Evolutionary conservation across 176 grass and related monocot genomes (phyloP).

Genomic region (Phoenix dactylifera): DNA sequence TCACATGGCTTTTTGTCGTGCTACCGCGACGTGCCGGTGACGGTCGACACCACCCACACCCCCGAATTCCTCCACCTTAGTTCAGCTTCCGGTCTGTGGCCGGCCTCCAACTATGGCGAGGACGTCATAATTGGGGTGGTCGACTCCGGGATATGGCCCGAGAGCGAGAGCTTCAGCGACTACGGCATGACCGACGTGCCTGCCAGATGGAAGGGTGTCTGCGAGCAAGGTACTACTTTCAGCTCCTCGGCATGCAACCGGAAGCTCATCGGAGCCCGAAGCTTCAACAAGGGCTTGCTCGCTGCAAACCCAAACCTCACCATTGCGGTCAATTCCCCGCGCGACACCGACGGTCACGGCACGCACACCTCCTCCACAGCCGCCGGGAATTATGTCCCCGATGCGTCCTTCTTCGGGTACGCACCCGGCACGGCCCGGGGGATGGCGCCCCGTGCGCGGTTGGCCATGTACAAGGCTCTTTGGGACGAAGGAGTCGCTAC

Average conservation of each 20-base stretch:
- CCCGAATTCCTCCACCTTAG: constrained; percentile 33
- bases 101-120: constrained; percentile 29
- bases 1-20: constrained; percentile 25
- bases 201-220: constrained; percentile 29
- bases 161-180: constrained; percentile 46
- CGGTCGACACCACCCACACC: constrained; percentile 41
- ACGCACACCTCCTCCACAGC: constrained; percentile 67
- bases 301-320: constrained; percentile 29
- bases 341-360: constrained; percentile 57
- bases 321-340: constrained; percentile 41
- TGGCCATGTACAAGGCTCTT: constrained; percentile 67
- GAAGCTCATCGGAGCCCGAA: constrained; percentile 67
- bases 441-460: constrained; percentile 37
- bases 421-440: constrained; percentile 35
- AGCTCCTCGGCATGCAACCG: constrained; percentile 42
- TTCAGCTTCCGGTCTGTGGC: constrained; percentile 19
- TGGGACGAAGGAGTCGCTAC: constrained; percentile 28
- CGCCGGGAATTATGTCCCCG: constrained; percentile 26
- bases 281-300: constrained; percentile 46
- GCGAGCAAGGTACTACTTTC: constrained; percentile 40
- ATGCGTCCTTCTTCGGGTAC: constrained; percentile 61
- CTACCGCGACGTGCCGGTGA: constrained; percentile 14
- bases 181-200: constrained; percentile 25
- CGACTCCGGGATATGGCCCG: constrained; percentile 36
- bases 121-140: constrained; percentile 51